Conservation (phyloP, 2,329 filamentous ascomycete species). For the Colletotrichum tofieldiae region DNA sequence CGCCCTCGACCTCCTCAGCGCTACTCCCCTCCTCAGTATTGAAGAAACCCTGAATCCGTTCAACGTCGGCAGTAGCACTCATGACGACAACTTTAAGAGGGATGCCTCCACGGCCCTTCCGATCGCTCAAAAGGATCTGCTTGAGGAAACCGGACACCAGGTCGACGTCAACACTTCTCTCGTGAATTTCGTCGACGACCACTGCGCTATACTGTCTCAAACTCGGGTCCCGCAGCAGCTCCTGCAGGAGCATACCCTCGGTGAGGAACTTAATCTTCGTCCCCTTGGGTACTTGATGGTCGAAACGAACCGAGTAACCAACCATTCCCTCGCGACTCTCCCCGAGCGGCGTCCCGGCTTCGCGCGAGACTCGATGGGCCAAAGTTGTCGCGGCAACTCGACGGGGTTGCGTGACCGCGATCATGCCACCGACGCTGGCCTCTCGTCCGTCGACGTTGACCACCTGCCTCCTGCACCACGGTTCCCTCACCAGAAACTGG, state of each 20-base stretch:
- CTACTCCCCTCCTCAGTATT: constrained; percentile 26
- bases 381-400: constrained; percentile 94
- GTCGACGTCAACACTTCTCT: constrained; percentile 95
- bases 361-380: constrained; percentile 88
- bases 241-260: constrained; percentile 95
- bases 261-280: constrained; percentile 94
- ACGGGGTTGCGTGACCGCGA: constrained; percentile 95
- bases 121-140: constrained; percentile 77
- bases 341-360: constrained; percentile 72
- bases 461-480: constrained; percentile 80
- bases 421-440: constrained; percentile 79
- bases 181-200: constrained; percentile 96
- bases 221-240: constrained; percentile 88
- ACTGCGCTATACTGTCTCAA: constrained; percentile 90
- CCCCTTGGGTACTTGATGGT: constrained; percentile 86
- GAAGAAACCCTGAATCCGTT: constrained; percentile 85
- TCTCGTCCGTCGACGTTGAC: constrained; percentile 64
- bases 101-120: constrained; percentile 77
- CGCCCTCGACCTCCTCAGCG: background rate
- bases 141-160: constrained; percentile 90
- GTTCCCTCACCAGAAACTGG: constrained; percentile 85
- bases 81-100: constrained; percentile 93
- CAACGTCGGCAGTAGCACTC: constrained; percentile 95
- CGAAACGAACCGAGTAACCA: constrained; percentile 96
- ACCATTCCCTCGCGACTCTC: constrained; percentile 69